These are phyloP conservation scores for Tylopilus rubrobrunneus DNA, from an alignment of 768 basidiomycete genomes.

Conservation along the genomic window DNA sequence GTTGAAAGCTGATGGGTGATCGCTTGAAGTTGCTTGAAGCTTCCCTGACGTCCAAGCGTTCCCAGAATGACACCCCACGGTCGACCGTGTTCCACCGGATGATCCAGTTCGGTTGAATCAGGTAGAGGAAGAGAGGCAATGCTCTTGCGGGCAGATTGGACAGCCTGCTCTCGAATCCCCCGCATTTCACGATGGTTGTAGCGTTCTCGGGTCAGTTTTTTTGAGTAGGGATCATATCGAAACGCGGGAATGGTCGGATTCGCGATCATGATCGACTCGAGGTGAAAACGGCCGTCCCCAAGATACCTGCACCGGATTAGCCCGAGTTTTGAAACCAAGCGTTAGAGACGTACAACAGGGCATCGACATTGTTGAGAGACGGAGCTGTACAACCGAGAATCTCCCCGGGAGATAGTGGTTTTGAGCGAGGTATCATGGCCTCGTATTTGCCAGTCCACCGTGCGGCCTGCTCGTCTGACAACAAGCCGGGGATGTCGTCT, in stretches of 20 bases:
- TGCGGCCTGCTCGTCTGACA: slow-evolving; percentile 7
- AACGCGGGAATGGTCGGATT: slow-evolving; percentile 94
- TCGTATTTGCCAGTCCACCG: slow-evolving; percentile 68
- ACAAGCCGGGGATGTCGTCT: neutral
- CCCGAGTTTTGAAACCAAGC: neutral
- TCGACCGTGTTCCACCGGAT: slow-evolving; percentile 14
- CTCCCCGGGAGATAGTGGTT: slow-evolving; percentile 94
- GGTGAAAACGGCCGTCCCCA: slow-evolving; percentile 96
- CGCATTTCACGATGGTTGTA: slow-evolving; percentile 93
- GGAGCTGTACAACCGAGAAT: slow-evolving; percentile 97
- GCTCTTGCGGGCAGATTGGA: slow-evolving; percentile 68
- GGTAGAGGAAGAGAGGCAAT: slow-evolving; percentile 34
- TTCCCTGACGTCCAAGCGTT: slow-evolving; percentile 93
- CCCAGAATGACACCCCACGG: slow-evolving; percentile 93
- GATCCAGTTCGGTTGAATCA: slow-evolving; percentile 4
- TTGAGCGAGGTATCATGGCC: slow-evolving; percentile 74
- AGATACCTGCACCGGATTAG: slow-evolving; percentile 64
- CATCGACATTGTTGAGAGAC: slow-evolving; percentile 72
- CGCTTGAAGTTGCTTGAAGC: slow-evolving; percentile 82
- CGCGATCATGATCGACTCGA: slow-evolving; percentile 99
- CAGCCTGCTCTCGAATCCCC: slow-evolving; percentile 63
- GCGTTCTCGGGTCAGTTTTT: slow-evolving; percentile 89
- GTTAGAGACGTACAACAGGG: slow-evolving; percentile 65
- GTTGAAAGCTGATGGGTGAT: slow-evolving; percentile 66
- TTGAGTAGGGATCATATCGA: slow-evolving; percentile 97